Conservation (phyloP, 176 grass and related monocot species). For the Triticum dicoccoides region DNA sequence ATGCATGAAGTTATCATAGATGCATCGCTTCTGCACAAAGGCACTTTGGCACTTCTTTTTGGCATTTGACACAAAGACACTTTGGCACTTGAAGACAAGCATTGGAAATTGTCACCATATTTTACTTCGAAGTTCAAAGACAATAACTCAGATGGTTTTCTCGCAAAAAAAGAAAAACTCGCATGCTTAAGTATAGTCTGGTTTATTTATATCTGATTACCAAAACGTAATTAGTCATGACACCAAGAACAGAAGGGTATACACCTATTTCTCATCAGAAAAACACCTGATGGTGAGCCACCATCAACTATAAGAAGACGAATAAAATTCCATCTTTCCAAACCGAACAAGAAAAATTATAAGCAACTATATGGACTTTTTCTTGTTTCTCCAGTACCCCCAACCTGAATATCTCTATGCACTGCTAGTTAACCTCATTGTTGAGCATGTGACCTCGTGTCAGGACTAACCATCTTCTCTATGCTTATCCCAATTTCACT, state of each 20-base stretch:
- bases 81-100: neutral
- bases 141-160: too few species aligned
- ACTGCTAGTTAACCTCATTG: conserved; percentile 13
- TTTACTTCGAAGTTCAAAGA: neutral
- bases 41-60: neutral
- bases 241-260: neutral
- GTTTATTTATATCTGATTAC: neutral
- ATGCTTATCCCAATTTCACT: conserved; percentile 28
- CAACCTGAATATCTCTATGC: conserved; percentile 9
- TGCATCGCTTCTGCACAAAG: neutral
- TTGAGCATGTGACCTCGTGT: conserved; percentile 4
- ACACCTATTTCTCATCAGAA: neutral
- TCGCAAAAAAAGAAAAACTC: too few species aligned
- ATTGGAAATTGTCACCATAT: neutral
- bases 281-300: neutral
- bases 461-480: neutral
- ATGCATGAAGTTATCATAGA: neutral
- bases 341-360: neutral
- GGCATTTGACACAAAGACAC: too few species aligned
- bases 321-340: neutral
- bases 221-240: neutral
- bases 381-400: neutral
- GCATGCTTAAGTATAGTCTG: neutral
- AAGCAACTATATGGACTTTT: neutral
- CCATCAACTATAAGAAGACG: neutral